Evolutionary conservation across 441 rosid species (phyloP), one percentile per base, ranked within the genome.

Genomic region (Aquilaria agallochum): DNA sequence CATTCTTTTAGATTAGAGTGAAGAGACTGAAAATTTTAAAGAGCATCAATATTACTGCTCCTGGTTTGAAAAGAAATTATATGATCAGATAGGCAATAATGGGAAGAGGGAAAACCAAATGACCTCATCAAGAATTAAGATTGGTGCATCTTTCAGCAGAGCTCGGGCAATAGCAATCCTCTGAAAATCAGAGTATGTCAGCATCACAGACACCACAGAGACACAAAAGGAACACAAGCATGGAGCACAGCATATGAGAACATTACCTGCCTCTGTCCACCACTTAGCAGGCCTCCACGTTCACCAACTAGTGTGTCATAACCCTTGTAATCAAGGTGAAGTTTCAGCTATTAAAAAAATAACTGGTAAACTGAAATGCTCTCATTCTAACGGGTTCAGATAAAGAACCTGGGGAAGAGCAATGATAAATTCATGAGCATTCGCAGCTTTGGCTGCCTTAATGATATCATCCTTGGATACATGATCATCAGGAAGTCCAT

Each of bases 361-460:
- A 57, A 53, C 52, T 67, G 48, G 55, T 53, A 50, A 60, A 52
- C 47, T 56, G 52, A 40, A 40, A 40, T 40, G 45, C 9, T 40
- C 6, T 40, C 14, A 62, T 45, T 60, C 47, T 51, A 60, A 70
- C 32, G 60, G 13, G 13, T 53, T 15, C 55, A 55, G 34, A 71
- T 8, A 56, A 69, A 40, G 48, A 64, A 86, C 97, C 93, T 86
- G 95, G 10, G 97, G 97, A 70, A 90, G 96, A 53, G 97, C 85
- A 67, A 90, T 82, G 72, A 93, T 90, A 68, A 93, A 90, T 50
- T 93, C 96, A 64, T 90, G 96, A 76, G 98, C 98, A 77, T 93
- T 93, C 73, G 97, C 93, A 50, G 96, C 96, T 78, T 90, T 90
- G 68, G 97, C 96, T 47, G 98, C 97, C 77, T 80, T 88, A 64